These are phyloP conservation scores for Coprinellus micaceus DNA, from an alignment of 768 basidiomycete species.

Conservation along the genomic window DNA sequence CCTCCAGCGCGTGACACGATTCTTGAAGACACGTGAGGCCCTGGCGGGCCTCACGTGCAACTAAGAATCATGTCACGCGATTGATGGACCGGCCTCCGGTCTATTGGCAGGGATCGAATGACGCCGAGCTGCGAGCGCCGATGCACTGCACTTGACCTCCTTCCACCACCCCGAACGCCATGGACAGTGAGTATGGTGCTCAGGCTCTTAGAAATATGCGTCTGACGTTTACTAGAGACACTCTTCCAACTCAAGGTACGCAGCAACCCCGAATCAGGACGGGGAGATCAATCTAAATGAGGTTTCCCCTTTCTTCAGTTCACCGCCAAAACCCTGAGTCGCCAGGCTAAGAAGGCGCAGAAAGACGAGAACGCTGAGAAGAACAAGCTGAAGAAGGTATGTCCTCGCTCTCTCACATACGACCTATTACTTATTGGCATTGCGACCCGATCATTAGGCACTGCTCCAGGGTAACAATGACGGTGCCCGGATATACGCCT, in stretches of 20 bases:
- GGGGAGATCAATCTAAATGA: constrained; percentile 6
- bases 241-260: constrained; percentile 96
- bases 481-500: constrained; percentile 95
- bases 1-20: too few species aligned
- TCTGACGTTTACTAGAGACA: constrained; percentile 64
- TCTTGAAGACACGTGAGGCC: too few species aligned
- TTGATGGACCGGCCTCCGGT: constrained; percentile 7
- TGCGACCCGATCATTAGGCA: constrained; percentile 53
- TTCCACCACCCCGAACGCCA: constrained; percentile 60
- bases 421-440: background rate
- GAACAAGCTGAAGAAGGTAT: constrained; percentile 86
- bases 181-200: constrained; percentile 70
- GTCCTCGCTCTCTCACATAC: constrained; percentile 6
- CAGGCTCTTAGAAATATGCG: background rate
- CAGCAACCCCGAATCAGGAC: background rate
- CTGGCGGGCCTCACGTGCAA: too few species aligned
- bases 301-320: constrained; percentile 55
- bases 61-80: too few species aligned
- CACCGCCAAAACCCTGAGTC: constrained; percentile 91
- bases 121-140: background rate
- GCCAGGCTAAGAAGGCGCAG: constrained; percentile 96
- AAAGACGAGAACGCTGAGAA: constrained; percentile 93
- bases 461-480: constrained; percentile 95
- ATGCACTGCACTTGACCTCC: constrained; percentile 8
- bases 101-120: background rate